Evolutionary conservation across 1,284 basidiomycete species (phyloP).

Genomic region (Puccinia hordei): DNA sequence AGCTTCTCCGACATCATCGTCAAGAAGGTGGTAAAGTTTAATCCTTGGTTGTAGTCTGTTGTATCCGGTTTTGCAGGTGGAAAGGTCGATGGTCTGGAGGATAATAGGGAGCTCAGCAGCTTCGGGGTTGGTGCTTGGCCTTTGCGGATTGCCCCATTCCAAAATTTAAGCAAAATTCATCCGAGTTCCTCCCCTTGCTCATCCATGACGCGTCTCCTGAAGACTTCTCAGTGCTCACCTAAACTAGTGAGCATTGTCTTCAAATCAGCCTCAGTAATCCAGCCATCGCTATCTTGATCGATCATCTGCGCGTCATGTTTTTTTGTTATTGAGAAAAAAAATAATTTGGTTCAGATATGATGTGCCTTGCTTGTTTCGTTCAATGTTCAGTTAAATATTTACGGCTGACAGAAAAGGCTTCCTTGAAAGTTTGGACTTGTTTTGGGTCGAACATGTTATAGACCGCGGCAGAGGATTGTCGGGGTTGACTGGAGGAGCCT

Average conservation of each 20-base stretch:
- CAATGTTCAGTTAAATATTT: neutral
- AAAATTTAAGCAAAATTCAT: neutral
- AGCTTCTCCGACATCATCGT: constrained; percentile 93
- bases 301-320: constrained; percentile 58
- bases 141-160: neutral
- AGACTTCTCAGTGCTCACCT: constrained; percentile 62
- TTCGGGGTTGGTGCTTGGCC: constrained; percentile 48
- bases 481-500: constrained; percentile 13
- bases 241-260: constrained; percentile 76
- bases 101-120: constrained; percentile 69
- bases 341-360: neutral
- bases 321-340: neutral
- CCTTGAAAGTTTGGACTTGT: constrained; percentile 73
- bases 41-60: constrained; percentile 42
- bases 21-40: constrained; percentile 91
- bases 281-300: constrained; percentile 75
- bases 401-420: constrained; percentile 60
- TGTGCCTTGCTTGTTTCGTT: too few species aligned
- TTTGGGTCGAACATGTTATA: constrained; percentile 68
- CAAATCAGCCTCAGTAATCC: constrained; percentile 73
- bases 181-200: neutral
- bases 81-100: constrained; percentile 69
- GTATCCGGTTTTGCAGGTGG: constrained; percentile 51
- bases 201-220: neutral
- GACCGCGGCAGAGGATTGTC: constrained; percentile 48